These are phyloP conservation scores for Calonectria pteridis DNA, from an alignment of 2,329 filamentous ascomycete species.

Conservation along the genomic window DNA sequence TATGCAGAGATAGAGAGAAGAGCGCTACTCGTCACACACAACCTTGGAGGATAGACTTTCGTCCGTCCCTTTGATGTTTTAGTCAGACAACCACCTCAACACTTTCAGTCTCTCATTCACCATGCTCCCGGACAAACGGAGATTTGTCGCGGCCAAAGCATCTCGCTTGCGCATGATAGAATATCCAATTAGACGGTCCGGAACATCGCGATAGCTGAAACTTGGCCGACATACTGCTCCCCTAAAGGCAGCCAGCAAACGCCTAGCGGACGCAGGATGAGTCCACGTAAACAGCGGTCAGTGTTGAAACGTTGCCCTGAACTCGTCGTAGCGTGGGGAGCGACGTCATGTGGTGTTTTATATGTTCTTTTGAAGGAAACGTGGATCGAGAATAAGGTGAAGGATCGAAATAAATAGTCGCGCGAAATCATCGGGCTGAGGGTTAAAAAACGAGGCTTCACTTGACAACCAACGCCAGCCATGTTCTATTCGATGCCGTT, in stretches of 20 bases:
- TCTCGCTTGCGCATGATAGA: not conserved
- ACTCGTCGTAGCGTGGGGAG: not conserved
- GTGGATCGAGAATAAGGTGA: not conserved
- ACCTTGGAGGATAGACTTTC: not conserved
- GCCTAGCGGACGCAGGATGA: not conserved
- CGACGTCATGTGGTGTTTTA: too few species aligned
- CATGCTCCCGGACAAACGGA: constrained; percentile 8
- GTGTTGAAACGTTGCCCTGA: not conserved
- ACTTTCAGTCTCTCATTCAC: not conserved
- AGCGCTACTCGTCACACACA: not conserved
- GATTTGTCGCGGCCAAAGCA: not conserved
- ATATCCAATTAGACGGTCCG: not conserved
- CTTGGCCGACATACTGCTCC: not conserved
- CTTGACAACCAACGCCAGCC: too few species aligned
- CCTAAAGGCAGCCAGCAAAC: not conserved
- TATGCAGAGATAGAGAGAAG: not conserved
- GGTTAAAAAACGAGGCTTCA: not conserved
- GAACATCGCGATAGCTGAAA: not conserved
- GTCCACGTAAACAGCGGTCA: not conserved
- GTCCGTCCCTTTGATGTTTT: not conserved
- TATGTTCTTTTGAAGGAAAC: not conserved
- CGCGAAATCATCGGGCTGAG: not conserved
- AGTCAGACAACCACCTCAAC: not conserved
- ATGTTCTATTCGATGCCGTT: not conserved
- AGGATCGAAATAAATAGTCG: not conserved